Evolutionary conservation across 768 basidiomycete genomes (phyloP), one percentile per base, ranked within the genome.

Genomic region (Kwoniella sp.): DNA sequence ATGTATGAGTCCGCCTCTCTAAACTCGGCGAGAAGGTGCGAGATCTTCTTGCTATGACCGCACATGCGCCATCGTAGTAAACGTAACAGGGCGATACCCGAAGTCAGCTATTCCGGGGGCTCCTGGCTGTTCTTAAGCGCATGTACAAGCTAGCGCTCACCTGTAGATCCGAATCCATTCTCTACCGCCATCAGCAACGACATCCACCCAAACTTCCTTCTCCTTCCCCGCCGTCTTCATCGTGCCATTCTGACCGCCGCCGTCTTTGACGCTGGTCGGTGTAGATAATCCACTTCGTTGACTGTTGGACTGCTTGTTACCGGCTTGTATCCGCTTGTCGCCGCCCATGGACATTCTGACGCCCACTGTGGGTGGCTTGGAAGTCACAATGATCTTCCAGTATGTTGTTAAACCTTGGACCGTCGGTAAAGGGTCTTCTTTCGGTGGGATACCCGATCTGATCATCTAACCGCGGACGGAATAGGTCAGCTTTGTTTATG

Each of bases 101-200:
- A n/a, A n/a, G n/a, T n/a, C n/a, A n/a, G n/a, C n/a, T n/a, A n/a
- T n/a, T n/a, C n/a, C n/a, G n/a, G n/a, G n/a, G n/a, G n/a, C n/a
- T n/a, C n/a, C n/a, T n/a, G n/a, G n/a, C n/a, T n/a, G n/a, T n/a
- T n/a, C n/a, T n/a, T n/a, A n/a, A n/a, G n/a, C n/a, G n/a, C n/a
- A n/a, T n/a, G n/a, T n/a, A n/a, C n/a, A n/a, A n/a, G n/a, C n/a
- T n/a, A n/a, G n/a, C n/a, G n/a, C 89, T 75, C 75, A 91, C 92
- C 91, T 93, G 80, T 92, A 93, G 26, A 93, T 85, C 72, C 91
- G 85, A 45, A 90, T 87, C 92, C 92, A 95, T 5, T 83, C 82
- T 22, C 84, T 82, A 0, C 92, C 92, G 58, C 87, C 85, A 28
- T 90, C 86, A 4, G 89, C 88, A 15, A 93, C 87, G 17, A 93